Percentiles rank a stretch among this genome's conserved stretches.
Conservation (phyloP, 192 early-diverging fungal genomes). For the Backusella circina region DNA sequence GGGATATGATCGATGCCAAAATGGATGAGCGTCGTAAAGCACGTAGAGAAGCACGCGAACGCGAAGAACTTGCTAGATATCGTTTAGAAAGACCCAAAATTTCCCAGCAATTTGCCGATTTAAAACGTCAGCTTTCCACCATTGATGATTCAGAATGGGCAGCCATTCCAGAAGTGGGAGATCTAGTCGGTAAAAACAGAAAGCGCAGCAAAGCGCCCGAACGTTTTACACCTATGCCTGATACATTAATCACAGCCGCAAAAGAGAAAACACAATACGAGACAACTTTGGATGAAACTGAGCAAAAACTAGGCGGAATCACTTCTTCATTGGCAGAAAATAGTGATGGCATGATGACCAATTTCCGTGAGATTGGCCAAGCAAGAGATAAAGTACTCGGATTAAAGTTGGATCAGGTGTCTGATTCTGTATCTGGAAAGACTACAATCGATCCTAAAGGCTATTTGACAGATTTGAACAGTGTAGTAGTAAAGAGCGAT, state of each 20-base stretch:
- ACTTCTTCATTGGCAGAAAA: slow-evolving; percentile 38
- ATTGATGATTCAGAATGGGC: slow-evolving; percentile 90
- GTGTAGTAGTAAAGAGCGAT: slow-evolving; percentile 72
- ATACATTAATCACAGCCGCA: slow-evolving; percentile 52
- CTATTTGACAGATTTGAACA: slow-evolving; percentile 91
- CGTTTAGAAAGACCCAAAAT: slow-evolving; percentile 76
- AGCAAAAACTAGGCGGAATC: slow-evolving; percentile 58
- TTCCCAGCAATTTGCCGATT: slow-evolving; percentile 84
- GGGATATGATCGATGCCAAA: slow-evolving; percentile 81
- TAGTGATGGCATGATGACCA: slow-evolving; percentile 60
- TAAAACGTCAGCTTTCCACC: slow-evolving; percentile 77
- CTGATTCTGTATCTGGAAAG: slow-evolving; percentile 83
- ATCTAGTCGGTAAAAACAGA: slow-evolving; percentile 78
- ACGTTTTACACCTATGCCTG: slow-evolving; percentile 60
- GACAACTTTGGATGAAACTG: slow-evolving; percentile 59
- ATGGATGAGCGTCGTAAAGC: slow-evolving; percentile 85
- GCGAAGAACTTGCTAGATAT: slow-evolving; percentile 61
- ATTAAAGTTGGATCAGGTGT: slow-evolving; percentile 87
- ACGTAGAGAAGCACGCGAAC: slow-evolving; percentile 71
- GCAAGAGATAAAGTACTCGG: slow-evolving; percentile 90
- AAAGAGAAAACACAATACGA: slow-evolving; percentile 50
- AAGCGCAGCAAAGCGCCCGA: slow-evolving; percentile 57
- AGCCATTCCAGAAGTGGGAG: slow-evolving; percentile 71
- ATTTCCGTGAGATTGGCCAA: slow-evolving; percentile 90
- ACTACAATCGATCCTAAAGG: slow-evolving; percentile 94